Base-by-base conservation (phyloP, 2,329 filamentous ascomycete species). In the Orbilia javanica region DNA sequence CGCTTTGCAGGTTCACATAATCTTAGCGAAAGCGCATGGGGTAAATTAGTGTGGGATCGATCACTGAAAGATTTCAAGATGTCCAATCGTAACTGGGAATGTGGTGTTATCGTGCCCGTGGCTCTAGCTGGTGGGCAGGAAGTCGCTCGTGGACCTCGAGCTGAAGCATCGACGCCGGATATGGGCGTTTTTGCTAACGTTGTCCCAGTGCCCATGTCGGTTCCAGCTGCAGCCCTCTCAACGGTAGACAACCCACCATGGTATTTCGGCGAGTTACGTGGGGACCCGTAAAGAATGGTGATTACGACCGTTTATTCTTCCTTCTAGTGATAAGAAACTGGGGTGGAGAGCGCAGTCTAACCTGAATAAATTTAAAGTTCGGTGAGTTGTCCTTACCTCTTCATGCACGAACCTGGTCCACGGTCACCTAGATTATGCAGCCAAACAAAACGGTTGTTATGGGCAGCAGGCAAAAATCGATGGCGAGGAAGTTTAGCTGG, bases 71-170 rank as follows among this genome's bases (percentile, higher is more conserved):
- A 88, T 79, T 88, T 90, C 11, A 97, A 93, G 83, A 87, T 98
- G 79, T 94, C 88, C 79, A 94, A 92, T 84, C 90, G 92, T 68
- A 99, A 98, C 83, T 98, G 95, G 94, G 96, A 98, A 85, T 97
- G 94, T 82, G 96, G 96, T 39, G 92, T 99, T 0, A 81, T 98
- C 25, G 83, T 97, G 46, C 90, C 90, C 8, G 86, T 92, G 25
- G 81, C 52, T 68, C 67, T 66, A 46, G 62, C 67, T 15, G 53
- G 57, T 34, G 74, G 63, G 36, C 74, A 78, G 31, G 63, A 72
- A 62, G 62, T 57, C 29, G 25, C 22, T 36, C 15, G 15, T 4
- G 60, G 11, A 39, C 7, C 66, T 39, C 52, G 18, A 31, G 50
- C 25, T 39, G 67, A 72, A 55, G 62, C 20, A 48, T 68, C 74